A percentile compares a stretch with the other conserved stretches of the same genome.
Conservation (phyloP, 139 green algal genomes). For the Yamagishiella unicocca region DNA sequence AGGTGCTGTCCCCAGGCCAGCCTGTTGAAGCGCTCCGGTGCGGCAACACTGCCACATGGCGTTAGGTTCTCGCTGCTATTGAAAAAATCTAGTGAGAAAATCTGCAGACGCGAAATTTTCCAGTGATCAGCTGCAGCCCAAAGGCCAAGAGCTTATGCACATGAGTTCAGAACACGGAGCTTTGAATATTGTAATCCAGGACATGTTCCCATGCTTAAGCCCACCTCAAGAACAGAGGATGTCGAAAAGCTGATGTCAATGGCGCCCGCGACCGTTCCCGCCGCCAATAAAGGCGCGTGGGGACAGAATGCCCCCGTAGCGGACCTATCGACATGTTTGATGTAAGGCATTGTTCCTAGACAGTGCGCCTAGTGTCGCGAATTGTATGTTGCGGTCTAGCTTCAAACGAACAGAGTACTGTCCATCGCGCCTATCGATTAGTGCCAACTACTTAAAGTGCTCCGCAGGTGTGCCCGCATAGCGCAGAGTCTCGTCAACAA, state of each 20-base stretch:
- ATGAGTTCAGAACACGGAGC: too few relatives aligned
- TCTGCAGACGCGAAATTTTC: slow-evolving; percentile 59
- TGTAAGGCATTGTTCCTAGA: slow-evolving; percentile 66
- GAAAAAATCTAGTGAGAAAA: slow-evolving; percentile 83
- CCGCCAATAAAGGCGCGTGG: slow-evolving; percentile 73
- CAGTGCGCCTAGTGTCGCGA: too few relatives aligned
- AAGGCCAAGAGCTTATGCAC: neutral
- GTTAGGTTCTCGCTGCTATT: slow-evolving; percentile 59
- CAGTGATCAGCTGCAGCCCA: neutral
- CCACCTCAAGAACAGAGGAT: slow-evolving; percentile 81
- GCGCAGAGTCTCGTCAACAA: too few relatives aligned
- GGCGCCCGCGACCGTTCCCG: slow-evolving; percentile 90
- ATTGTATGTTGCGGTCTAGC: too few relatives aligned
- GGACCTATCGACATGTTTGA: slow-evolving; percentile 81
- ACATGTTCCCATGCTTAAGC: too few relatives aligned
- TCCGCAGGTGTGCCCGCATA: too few relatives aligned
- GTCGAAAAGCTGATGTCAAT: slow-evolving; percentile 94
- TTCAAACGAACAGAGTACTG: too few relatives aligned
- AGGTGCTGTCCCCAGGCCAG: slow-evolving; percentile 84
- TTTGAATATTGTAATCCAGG: too few relatives aligned
- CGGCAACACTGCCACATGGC: slow-evolving; percentile 71
- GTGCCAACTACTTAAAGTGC: too few relatives aligned
- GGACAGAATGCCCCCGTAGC: slow-evolving; percentile 87
- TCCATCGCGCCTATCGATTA: too few relatives aligned
- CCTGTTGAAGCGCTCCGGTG: slow-evolving; percentile 90